Evolutionary conservation across 2,329 filamentous ascomycete genomes (phyloP), one percentile per base, ranked within the genome.

Genomic region (Cladophialophora bantiana): DNA sequence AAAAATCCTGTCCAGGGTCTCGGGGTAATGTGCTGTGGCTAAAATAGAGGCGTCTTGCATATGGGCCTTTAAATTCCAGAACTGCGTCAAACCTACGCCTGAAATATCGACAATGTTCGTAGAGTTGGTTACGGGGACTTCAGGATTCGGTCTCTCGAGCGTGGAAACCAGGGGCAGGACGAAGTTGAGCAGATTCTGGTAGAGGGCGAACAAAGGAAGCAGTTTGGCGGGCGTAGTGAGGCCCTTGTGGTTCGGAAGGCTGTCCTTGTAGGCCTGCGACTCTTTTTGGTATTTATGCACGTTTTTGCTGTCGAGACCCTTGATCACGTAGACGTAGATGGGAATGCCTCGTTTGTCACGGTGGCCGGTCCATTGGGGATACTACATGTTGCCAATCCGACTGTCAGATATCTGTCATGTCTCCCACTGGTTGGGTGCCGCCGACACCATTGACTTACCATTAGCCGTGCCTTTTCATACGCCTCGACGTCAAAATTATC

Each of bases 91-190:
- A 5, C 92, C 92, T 32, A 97, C 94, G 13, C 90, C 89, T 15
- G 88, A 90, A 70, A 98, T 93, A 77, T 98, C 94, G 65, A 97
- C 93, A 73, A 98, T 96, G 80, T 97, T 97, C 74, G 92, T 97
- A 75, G 90, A 94, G 73, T 95, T 89, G 45, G 93, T 94, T 73
- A 97, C 93, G 6, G 94, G 94, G n/a, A 92, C 93, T 70, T 89
- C 87, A 3, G 90, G 85, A 76, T 91, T 82, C 7, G 89, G 87
- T 74, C 94, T 87, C 73, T 92, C 86, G 68, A 96, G 85, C 74
- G 91, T 86, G 45, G 92, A 92, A 81, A 91, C 94, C 53, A 97
- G 81, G 2, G 94, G 94, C 81, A 96, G 89, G 70, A 90, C 89
- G 79, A 97, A 97, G 73, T 90, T 87, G 40, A 91, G 93, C 65